A percentile compares a stretch with the other conserved stretches of the same genome.
phyloP scores from a whole-genome alignment of 2,329 filamentous ascomycete genomes.

The Pyrenophora seminiperda region DNA sequence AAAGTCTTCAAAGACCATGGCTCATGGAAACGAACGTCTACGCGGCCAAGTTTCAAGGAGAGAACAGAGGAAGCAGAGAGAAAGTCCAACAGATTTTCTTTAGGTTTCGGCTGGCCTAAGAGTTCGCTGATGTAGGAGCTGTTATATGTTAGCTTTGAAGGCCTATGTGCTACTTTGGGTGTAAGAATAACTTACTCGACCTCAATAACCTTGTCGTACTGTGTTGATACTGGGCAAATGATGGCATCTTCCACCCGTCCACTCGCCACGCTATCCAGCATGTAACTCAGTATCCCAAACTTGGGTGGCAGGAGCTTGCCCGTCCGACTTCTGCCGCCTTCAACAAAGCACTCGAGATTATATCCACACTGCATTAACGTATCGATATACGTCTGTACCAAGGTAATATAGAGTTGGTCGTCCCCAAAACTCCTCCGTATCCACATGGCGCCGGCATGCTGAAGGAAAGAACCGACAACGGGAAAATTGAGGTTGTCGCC shows the following conservation, averaged over 20 bases:
- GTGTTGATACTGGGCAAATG: constrained; percentile 93
- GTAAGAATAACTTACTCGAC: constrained; percentile 55
- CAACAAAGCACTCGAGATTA: constrained; percentile 98
- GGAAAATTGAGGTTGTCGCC: constrained; percentile 98
- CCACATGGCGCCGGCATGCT: constrained; percentile 96
- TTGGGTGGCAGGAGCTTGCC: constrained; percentile 94
- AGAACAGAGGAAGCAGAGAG: constrained; percentile 87
- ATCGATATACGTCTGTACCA: constrained; percentile 97
- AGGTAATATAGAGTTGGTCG: constrained; percentile 83
- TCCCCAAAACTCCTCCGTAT: constrained; percentile 92
- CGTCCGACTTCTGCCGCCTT: constrained; percentile 89
- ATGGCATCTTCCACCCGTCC: constrained; percentile 88
- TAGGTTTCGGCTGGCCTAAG: constrained; percentile 90
- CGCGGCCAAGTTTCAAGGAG: constrained; percentile 83
- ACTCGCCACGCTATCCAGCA: constrained; percentile 86
- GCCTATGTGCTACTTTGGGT: neutral
- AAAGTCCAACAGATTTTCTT: constrained; percentile 90
- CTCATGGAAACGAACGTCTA: constrained; percentile 95
- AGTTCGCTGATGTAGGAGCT: constrained; percentile 91
- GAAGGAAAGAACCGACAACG: constrained; percentile 83
- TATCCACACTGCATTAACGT: constrained; percentile 86
- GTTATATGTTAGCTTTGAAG: constrained; percentile 14
- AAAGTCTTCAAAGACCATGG: constrained; percentile 90
- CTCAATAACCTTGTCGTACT: constrained; percentile 99
- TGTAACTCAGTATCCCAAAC: constrained; percentile 90